Evolutionary conservation across 768 basidiomycete species (phyloP), one percentile per base, ranked within the genome.

Genomic region (Suillus fuscotomentosus): DNA sequence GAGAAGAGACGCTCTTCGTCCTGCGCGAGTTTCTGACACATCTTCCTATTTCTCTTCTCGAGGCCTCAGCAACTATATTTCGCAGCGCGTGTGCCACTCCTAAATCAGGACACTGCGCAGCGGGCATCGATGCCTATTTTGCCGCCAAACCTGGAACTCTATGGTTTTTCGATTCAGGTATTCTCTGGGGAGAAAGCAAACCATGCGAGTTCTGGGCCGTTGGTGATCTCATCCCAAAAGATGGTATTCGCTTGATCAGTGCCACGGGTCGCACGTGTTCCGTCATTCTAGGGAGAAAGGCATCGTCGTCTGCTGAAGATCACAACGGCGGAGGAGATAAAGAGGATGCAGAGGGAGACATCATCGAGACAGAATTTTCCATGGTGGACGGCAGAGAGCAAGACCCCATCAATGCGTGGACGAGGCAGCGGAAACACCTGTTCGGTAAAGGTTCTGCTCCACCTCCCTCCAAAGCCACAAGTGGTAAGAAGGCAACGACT

Each of bases 161-260:
- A 47, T 90, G 90, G 88, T 93, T 92, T 79, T 79, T 88, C 54
- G 76, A 81, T 47, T 78, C 79, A 27, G 91, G 90, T 7, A 81
- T 93, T 17, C 80, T 93, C 9, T 89, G 88, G 84, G 90, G 88
- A 27, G 88, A 91, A 71, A 85, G 83, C 70, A 89, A 89, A 67
- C 90, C 90, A 3, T 91, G 88, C 70, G 88, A 91, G 68, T 92
- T 90, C 70, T 92, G 91, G 87, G 76, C 86, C 3, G 75, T 89
- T 27, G 78, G 81, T 53, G 84, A 88, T 67, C 73, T 93, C n/a
- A 72, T 83, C 20, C 75, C 79, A 60, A 82, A 79, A 63, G 84
- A 85, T 22, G 87, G 81, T 17, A 76, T 86, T 67, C 70, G 84
- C 56, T 72, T 90, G 27, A 76, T 88, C 54, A 86, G 84, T 27